phyloP scores from a whole-genome alignment of 139 green algal genomes.

The Chlorella sp. region DNA sequence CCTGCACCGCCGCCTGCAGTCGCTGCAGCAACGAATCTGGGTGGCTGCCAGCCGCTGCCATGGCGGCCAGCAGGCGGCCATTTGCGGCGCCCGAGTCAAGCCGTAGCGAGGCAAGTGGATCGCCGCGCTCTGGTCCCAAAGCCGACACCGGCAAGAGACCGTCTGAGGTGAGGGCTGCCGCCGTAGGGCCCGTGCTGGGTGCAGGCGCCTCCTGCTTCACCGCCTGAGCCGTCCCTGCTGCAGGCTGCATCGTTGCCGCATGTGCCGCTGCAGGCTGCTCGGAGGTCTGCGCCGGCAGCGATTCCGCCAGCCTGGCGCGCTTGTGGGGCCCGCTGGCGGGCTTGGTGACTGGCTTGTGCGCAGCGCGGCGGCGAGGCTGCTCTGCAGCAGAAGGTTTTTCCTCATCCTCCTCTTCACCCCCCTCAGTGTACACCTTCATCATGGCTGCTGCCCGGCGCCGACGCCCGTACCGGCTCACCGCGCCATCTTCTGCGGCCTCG shows the following conservation, averaged over 20 bases:
- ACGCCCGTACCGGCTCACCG: background rate
- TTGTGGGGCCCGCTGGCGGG: background rate
- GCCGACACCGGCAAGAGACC: too few relatives aligned
- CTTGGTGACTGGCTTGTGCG: background rate
- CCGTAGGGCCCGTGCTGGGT: too few relatives aligned
- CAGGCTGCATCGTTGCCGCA: too few relatives aligned
- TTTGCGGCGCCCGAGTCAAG: background rate
- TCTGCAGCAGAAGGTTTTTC: background rate
- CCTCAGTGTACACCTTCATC: background rate
- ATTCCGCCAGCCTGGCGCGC: background rate
- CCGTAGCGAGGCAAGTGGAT: background rate
- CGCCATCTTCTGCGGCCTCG: background rate
- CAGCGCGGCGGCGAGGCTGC: background rate
- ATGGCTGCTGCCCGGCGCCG: background rate
- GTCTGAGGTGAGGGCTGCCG: too few relatives aligned
- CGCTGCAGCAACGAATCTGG: background rate
- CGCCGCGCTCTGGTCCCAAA: too few relatives aligned
- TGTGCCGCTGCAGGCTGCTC: too few relatives aligned
- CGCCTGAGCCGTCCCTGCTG: too few relatives aligned
- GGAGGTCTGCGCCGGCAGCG: background rate
- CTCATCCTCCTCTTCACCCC: background rate
- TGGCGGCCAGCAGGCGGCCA: background rate
- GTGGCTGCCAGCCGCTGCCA: too few relatives aligned
- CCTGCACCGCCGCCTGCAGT: background rate
- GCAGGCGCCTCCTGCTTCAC: too few relatives aligned